Evolutionary conservation across 257 asterid species (phyloP), one percentile per base, ranked within the genome.

Genomic region (Solanum sparsipilum): DNA sequence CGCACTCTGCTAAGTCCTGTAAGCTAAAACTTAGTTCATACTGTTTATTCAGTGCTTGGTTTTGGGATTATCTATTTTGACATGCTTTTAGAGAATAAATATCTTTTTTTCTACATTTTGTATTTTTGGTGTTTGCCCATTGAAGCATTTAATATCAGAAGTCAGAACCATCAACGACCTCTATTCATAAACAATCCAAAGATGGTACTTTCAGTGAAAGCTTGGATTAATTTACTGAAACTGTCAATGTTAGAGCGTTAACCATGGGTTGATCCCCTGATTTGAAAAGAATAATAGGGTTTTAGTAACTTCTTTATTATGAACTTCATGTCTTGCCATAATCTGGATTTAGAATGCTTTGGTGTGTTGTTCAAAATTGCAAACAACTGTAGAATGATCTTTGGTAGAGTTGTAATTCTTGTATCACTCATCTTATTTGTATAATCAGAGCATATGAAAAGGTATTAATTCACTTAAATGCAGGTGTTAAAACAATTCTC

Each of bases 401-500:
- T 25, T 48, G 67, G 39, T 44, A 46, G 67, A 81, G 85, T 81
- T 27, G 68, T 31, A 81, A 46, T 81, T 81, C 41, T 81, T 27
- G 36, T 81, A 81, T 46, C 84, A 8, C 65, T 79, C 84, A 8
- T 78, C 84, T 78, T 79, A 44, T 8, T 10, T 15, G 65, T 27
- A 44, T 44, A 46, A 27, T 8, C 12, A 16, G 63, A 25, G 39
- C 39, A 46, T 10, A 81, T 81, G 67, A 81, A 44, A 81, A 46
- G 25, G 85, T 41, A 27, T 46, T 44, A 7, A 27, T 25, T 46
- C 41, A 81, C 39, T 25, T 71, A 36, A 6, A 65, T 92, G 91
- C 93, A 96, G 99, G 91, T 84, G 86, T 92, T 25, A 93, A 94
- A 82, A 92, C 90, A 88, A 88, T 86, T 84, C 89, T 94, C 89